phyloP scores from a whole-genome alignment of 148 eudicot species.

The Polygonum maritimum region DNA sequence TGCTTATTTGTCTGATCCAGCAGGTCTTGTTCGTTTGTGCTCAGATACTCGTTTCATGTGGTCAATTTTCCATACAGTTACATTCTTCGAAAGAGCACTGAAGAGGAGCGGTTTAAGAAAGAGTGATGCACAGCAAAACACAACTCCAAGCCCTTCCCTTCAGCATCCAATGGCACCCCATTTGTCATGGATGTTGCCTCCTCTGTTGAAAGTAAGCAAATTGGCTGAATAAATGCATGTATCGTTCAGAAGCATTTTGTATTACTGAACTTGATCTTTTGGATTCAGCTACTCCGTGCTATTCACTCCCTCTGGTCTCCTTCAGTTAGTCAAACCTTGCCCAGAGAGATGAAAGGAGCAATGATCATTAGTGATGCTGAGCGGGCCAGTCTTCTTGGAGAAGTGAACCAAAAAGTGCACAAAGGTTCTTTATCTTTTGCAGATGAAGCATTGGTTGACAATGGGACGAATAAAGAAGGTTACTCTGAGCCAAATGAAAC shows the following conservation, averaged over 20 bases:
- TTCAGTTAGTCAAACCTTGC: constrained; percentile 59
- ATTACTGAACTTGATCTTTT: not conserved
- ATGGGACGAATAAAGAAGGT: constrained; percentile 54
- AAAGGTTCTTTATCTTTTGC: constrained; percentile 56
- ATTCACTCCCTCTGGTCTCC: constrained; percentile 98
- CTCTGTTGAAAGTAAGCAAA: constrained; percentile 73
- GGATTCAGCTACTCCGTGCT: constrained; percentile 76
- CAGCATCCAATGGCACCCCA: constrained; percentile 87
- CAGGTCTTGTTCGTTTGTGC: constrained; percentile 77
- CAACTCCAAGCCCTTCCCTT: constrained; percentile 27
- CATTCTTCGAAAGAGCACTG: constrained; percentile 95
- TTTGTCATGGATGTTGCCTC: constrained; percentile 94
- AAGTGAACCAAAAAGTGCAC: constrained; percentile 52
- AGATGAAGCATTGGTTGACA: constrained; percentile 59
- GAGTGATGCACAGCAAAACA: constrained; percentile 35
- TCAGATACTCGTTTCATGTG: constrained; percentile 78
- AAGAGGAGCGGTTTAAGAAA: constrained; percentile 80
- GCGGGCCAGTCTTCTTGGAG: constrained; percentile 74
- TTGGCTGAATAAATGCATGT: not conserved
- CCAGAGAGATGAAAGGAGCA: constrained; percentile 86
- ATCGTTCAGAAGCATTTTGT: not conserved
- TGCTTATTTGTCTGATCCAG: constrained; percentile 72
- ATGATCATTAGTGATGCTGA: constrained; percentile 80
- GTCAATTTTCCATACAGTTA: constrained; percentile 90
- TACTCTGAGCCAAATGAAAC: constrained; percentile 66